Evolutionary conservation across 225 moss, liverwort and hornwort species (phyloP).

Genomic region (Polytrichum formosum): DNA sequence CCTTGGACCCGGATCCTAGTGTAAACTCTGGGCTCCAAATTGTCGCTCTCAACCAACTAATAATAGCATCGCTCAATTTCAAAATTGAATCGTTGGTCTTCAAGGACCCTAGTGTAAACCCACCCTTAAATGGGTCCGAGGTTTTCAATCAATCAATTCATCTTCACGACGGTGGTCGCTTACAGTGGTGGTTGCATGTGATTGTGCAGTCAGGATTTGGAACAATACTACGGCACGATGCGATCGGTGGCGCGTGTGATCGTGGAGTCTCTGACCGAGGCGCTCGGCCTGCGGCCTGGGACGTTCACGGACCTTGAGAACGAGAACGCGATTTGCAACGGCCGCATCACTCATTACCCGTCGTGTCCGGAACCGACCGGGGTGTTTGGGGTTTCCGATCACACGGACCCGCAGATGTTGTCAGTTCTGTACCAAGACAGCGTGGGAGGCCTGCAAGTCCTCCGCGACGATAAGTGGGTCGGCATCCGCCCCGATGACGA

Average conservation of each 20-base stretch:
- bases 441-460: background rate
- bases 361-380: background rate
- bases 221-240: constrained; percentile 27
- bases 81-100: too few relatives aligned
- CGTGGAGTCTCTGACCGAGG: constrained; percentile 40
- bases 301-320: constrained; percentile 29
- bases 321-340: constrained; percentile 27
- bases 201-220: constrained; percentile 26
- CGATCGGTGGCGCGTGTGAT: constrained; percentile 33
- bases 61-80: too few relatives aligned
- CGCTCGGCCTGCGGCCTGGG: constrained; percentile 28
- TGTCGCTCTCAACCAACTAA: too few relatives aligned
- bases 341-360: constrained; percentile 20
- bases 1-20: too few relatives aligned
- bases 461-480: background rate
- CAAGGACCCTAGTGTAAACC: too few relatives aligned
- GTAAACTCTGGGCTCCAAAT: too few relatives aligned
- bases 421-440: background rate
- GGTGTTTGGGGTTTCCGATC: background rate
- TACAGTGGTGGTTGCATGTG: too few relatives aligned
- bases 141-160: too few relatives aligned
- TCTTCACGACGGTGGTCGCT: background rate
- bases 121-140: background rate
- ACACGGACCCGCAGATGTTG: background rate
- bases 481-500: background rate